phyloP scores from a whole-genome alignment of 129 eudicot genomes.

The Cynara cardunculus region DNA sequence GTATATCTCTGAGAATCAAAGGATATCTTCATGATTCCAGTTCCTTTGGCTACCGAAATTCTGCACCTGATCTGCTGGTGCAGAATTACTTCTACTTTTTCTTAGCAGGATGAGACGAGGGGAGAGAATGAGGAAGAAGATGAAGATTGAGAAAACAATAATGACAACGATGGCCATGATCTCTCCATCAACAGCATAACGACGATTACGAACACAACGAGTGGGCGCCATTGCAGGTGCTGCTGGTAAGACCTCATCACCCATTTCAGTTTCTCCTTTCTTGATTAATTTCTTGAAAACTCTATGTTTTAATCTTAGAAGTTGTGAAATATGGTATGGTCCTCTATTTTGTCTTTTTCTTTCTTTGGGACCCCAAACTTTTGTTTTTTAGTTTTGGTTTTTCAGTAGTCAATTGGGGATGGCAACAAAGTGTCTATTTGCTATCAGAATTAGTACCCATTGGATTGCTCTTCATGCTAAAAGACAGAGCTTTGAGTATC shows the following conservation, averaged over 20 bases:
- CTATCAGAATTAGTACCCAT: not conserved
- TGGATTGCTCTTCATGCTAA: constrained; percentile 17
- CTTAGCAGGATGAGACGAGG: constrained; percentile 17
- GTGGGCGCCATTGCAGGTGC: constrained; percentile 28
- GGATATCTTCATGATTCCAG: constrained; percentile 14
- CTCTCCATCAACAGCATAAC: constrained; percentile 22
- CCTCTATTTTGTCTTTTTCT: not conserved
- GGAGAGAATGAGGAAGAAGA: constrained; percentile 4
- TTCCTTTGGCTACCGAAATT: constrained; percentile 8
- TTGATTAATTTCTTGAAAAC: constrained; percentile 11
- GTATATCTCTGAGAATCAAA: not conserved
- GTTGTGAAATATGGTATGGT: constrained; percentile 13
- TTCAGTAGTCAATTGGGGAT: constrained; percentile 12
- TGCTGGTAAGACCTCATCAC: constrained; percentile 6
- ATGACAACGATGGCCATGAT: constrained; percentile 25
- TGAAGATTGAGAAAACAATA: constrained; percentile 14
- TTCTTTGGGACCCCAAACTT: not conserved
- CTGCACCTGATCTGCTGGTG: not conserved
- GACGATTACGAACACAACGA: not conserved
- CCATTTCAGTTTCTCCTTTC: constrained; percentile 8
- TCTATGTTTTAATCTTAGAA: not conserved
- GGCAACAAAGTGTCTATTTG: constrained; percentile 22
- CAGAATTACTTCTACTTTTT: constrained; percentile 13
- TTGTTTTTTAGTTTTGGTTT: not conserved
- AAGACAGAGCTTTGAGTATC: constrained; percentile 8